Evolutionary conservation across 1,284 basidiomycete species (phyloP).

Genomic region (Ceratobasidium sp.): DNA sequence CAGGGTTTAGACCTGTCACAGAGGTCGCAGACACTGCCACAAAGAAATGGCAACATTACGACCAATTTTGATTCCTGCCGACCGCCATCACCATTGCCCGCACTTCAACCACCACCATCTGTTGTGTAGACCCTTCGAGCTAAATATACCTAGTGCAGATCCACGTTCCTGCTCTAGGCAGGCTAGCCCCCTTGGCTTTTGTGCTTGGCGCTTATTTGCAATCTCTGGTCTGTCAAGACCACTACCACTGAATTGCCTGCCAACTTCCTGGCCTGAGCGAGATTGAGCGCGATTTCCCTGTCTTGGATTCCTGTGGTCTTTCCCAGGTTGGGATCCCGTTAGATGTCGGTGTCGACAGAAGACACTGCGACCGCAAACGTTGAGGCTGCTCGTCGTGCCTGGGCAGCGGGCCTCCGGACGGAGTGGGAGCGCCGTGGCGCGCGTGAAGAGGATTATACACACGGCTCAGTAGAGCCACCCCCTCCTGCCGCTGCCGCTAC

Average conservation of each 20-base stretch:
- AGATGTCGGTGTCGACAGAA: constrained; percentile 1
- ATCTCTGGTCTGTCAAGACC: constrained; percentile 11
- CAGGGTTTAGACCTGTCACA: no score
- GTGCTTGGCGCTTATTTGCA: constrained; percentile 22
- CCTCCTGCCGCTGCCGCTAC: constrained; percentile 2
- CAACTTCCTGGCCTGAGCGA: constrained; percentile 9
- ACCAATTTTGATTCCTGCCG: no score
- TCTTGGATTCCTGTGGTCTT: constrained; percentile 9
- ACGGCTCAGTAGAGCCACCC: neutral
- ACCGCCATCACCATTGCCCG: no score
- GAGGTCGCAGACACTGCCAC: no score
- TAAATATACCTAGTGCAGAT: no score
- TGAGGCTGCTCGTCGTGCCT: constrained; percentile 33
- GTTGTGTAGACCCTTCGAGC: no score
- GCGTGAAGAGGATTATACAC: constrained; percentile 17
- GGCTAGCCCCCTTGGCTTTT: no score
- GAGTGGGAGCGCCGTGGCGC: constrained; percentile 40
- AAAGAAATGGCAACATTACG: no score
- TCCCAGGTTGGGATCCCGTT: constrained; percentile 11
- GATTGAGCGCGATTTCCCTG: constrained; percentile 3
- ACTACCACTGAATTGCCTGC: neutral
- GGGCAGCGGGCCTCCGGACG: constrained; percentile 16
- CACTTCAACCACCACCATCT: no score
- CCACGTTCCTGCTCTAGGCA: no score
- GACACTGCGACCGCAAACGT: neutral